Percentiles rank a stretch among this genome's conserved stretches.
Conservation (phyloP, 2,329 filamentous ascomycete genomes). For the Ophiostoma perfectum region DNA sequence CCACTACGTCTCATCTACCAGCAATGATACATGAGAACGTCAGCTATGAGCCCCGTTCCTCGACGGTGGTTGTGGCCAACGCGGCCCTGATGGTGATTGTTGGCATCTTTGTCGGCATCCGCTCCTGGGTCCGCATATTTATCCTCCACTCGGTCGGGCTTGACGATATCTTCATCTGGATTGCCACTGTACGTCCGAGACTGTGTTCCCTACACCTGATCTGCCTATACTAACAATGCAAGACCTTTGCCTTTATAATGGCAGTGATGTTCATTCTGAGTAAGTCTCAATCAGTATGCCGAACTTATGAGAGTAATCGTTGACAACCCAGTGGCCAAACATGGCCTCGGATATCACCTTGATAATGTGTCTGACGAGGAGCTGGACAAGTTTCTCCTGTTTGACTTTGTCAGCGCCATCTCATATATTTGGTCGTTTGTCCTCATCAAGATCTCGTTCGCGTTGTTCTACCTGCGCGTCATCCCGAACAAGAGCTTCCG, state of each 20-base stretch:
- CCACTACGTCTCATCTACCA: neutral
- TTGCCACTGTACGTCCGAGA: neutral
- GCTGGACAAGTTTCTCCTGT: neutral
- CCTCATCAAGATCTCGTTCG: conserved; percentile 20
- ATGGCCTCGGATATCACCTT: neutral
- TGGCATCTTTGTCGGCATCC: conserved; percentile 12
- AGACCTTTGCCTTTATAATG: neutral
- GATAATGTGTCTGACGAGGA: neutral
- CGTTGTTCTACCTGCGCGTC: conserved; percentile 18
- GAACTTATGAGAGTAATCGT: no score
- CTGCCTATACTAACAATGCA: neutral
- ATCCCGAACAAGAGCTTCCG: conserved; percentile 15
- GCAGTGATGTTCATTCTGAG: neutral
- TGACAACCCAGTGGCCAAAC: neutral
- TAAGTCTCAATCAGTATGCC: neutral
- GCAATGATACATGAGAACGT: neutral
- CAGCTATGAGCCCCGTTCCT: neutral
- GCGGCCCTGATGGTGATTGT: conserved; percentile 3
- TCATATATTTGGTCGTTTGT: conserved; percentile 19
- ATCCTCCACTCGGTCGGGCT: conserved; percentile 10
- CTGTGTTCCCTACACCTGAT: neutral
- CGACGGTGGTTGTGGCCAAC: conserved; percentile 2
- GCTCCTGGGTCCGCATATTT: conserved; percentile 10
- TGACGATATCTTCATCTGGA: conserved; percentile 16
- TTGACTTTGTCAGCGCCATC: conserved; percentile 16